These are phyloP conservation scores for Tillandsia fasciculata DNA, from an alignment of 176 grass and related monocot species.

Conservation along the genomic window DNA sequence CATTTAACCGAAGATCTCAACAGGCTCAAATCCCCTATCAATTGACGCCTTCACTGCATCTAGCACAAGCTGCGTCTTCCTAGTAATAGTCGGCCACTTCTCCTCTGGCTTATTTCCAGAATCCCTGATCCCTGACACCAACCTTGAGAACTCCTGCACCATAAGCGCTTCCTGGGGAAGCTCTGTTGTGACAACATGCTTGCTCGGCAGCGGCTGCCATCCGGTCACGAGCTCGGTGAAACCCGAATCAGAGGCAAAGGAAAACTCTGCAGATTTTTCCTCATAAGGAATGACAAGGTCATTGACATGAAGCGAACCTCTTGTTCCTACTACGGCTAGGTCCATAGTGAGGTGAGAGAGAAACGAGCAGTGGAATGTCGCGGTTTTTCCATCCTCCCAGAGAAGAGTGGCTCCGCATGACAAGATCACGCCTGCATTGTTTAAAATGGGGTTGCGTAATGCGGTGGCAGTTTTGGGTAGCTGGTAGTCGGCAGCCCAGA, in stretches of 20 bases:
- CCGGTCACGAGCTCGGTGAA: slow-evolving; percentile 34
- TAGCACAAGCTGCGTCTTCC: slow-evolving; percentile 64
- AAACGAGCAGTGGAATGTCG: slow-evolving; percentile 64
- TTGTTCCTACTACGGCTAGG: slow-evolving; percentile 41
- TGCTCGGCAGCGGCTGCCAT: slow-evolving; percentile 49
- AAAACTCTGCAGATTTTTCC: slow-evolving; percentile 31
- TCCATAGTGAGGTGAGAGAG: slow-evolving; percentile 50
- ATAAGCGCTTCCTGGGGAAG: slow-evolving; percentile 71
- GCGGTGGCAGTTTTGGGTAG: slow-evolving; percentile 42
- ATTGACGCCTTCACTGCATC: slow-evolving; percentile 66
- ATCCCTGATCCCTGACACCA: slow-evolving; percentile 48
- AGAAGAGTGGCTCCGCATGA: slow-evolving; percentile 44
- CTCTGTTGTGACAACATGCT: slow-evolving; percentile 23
- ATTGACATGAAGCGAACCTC: slow-evolving; percentile 42
- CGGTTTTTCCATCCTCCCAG: slow-evolving; percentile 38
- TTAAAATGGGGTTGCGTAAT: slow-evolving; percentile 27
- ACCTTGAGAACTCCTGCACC: slow-evolving; percentile 53
- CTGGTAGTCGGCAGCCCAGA: slow-evolving; percentile 59
- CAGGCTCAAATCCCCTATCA: slow-evolving; percentile 31
- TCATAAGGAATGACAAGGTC: slow-evolving; percentile 65
- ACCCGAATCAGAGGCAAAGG: slow-evolving; percentile 21
- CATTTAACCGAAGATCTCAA: slow-evolving; percentile 22
- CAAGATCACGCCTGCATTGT: slow-evolving; percentile 44
- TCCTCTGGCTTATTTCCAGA: slow-evolving; percentile 37
- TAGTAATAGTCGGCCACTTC: slow-evolving; percentile 54